phyloP scores from a whole-genome alignment of 805 yeast species.

The Danielia oregonensis region DNA sequence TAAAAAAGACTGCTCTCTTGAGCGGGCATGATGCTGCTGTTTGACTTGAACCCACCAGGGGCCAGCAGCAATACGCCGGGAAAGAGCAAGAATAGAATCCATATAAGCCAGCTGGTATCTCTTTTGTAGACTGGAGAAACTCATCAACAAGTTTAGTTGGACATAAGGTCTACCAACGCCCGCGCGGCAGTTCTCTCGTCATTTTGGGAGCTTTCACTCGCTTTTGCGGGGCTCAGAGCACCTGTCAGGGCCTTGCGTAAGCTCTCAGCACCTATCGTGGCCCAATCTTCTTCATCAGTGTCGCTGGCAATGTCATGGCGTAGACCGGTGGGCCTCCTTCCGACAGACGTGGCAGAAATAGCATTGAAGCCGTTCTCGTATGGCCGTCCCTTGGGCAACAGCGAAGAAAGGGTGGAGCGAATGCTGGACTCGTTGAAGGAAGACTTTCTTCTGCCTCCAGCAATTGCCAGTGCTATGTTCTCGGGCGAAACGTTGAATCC shows the following conservation, averaged over 20 bases:
- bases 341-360: background rate
- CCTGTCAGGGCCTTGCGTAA: conserved; percentile 38
- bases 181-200: conserved; percentile 56
- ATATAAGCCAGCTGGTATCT: too few relatives aligned
- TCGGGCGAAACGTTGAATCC: conserved; percentile 17
- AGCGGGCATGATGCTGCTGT: too few relatives aligned
- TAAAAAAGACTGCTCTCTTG: too few relatives aligned
- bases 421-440: conserved; percentile 42
- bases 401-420: conserved; percentile 37
- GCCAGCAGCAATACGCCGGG: too few relatives aligned
- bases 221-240: conserved; percentile 10
- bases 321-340: conserved; percentile 1
- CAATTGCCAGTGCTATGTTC: conserved; percentile 17
- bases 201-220: conserved; percentile 14
- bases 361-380: conserved; percentile 4
- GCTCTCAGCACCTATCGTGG: conserved; percentile 75
- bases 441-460: conserved; percentile 31
- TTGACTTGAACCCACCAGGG: too few relatives aligned
- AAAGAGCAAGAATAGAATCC: too few relatives aligned
- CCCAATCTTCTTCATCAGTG: conserved; percentile 98
- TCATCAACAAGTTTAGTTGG: conserved; percentile 7
- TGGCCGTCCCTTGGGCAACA: conserved; percentile 12
- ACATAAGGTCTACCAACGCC: conserved; percentile 60
- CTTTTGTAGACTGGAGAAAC: conserved; percentile 1
- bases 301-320: conserved; percentile 40